Percentiles rank a stretch among this genome's conserved stretches.
phyloP scores from a whole-genome alignment of 2,329 filamentous ascomycete species.

The Fusarium gaditjirri region DNA sequence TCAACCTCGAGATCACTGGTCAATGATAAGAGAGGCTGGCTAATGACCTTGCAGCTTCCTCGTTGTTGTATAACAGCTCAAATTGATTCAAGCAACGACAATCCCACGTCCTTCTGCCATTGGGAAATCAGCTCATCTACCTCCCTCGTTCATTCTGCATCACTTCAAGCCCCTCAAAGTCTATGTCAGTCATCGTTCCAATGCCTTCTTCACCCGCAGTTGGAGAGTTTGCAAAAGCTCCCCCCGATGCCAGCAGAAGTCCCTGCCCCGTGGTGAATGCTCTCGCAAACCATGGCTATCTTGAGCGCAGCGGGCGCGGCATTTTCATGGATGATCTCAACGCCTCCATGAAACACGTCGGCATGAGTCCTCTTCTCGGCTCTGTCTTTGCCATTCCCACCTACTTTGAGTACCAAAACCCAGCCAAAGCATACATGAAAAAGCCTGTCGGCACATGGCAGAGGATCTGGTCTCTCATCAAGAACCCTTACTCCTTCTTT shows the following conservation, averaged over 20 bases:
- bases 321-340: constrained; percentile 13
- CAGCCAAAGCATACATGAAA: neutral
- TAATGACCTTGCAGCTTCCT: neutral
- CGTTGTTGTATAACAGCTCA: neutral
- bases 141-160: neutral
- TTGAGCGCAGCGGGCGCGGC: constrained; percentile 3
- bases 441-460: constrained; percentile 3
- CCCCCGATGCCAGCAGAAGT: constrained; percentile 13
- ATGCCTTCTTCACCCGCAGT: neutral
- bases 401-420: constrained; percentile 22
- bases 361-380: constrained; percentile 15
- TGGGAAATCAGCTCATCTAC: neutral
- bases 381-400: constrained; percentile 20
- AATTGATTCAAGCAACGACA: neutral
- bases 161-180: neutral
- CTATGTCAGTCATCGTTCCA: neutral
- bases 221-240: neutral
- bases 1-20: neutral
- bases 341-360: constrained; percentile 13
- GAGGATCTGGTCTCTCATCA: constrained; percentile 9
- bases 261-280: constrained; percentile 19
- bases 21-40: neutral
- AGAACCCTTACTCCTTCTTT: constrained; percentile 14
- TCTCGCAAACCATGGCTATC: constrained; percentile 21
- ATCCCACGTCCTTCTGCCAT: neutral